These are phyloP conservation scores for Ophiostoma perfectum DNA, from an alignment of 2,329 filamentous ascomycete species.

Conservation along the genomic window DNA sequence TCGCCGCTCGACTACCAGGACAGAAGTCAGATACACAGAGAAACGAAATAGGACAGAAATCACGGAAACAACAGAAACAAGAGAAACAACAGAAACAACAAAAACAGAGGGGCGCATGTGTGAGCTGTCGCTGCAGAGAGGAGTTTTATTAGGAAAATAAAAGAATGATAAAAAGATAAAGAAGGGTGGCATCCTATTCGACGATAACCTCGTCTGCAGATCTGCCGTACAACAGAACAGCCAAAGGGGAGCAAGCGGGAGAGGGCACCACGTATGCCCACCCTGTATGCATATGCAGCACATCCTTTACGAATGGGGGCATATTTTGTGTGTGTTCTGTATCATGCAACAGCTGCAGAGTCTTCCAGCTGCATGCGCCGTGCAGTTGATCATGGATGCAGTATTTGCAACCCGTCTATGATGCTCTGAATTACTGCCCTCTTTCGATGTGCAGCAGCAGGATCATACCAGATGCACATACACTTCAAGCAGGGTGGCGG, in stretches of 20 bases:
- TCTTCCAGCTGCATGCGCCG: neutral
- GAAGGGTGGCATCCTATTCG: constrained; percentile 8
- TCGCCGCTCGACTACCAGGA: too few species aligned
- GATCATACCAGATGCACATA: too few species aligned
- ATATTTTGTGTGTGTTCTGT: neutral
- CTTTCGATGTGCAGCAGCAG: too few species aligned
- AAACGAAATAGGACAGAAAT: neutral
- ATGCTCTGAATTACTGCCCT: too few species aligned
- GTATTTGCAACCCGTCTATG: neutral
- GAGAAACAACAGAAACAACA: neutral
- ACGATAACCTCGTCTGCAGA: neutral
- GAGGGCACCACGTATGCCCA: neutral
- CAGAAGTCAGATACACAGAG: neutral
- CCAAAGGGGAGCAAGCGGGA: neutral
- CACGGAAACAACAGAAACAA: neutral
- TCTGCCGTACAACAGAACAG: constrained; percentile 1
- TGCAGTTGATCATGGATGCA: neutral
- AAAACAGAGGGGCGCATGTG: neutral
- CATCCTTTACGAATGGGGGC: neutral
- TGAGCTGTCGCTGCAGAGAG: constrained; percentile 4
- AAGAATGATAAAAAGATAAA: neutral
- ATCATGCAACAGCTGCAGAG: constrained; percentile 8
- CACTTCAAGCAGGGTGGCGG: too few species aligned
- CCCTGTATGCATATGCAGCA: neutral
- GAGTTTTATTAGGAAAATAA: neutral